These are phyloP conservation scores for Penicillium simplicissimum DNA, from an alignment of 495 filamentous ascomycete genomes.

Conservation along the genomic window DNA sequence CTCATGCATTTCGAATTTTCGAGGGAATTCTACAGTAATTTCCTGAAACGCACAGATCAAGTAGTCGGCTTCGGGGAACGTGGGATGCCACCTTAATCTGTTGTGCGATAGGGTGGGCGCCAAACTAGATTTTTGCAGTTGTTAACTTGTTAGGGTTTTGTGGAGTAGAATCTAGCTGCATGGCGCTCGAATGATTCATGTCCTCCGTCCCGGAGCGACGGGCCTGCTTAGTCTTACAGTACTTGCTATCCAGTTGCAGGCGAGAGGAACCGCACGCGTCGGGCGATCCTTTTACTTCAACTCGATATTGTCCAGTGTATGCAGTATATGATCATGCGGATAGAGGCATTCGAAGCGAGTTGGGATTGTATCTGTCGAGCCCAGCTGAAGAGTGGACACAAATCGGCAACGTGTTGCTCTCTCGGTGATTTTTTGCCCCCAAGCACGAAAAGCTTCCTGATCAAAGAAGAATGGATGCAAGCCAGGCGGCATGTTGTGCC, in stretches of 20 bases:
- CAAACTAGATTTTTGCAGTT: background rate
- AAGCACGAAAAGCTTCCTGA: background rate
- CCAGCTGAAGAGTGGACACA: constrained; percentile 11
- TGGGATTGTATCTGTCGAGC: background rate
- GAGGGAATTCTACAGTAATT: background rate
- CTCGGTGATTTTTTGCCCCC: constrained; percentile 6
- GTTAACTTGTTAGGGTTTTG: constrained; percentile 24
- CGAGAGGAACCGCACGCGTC: background rate
- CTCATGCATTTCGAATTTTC: background rate
- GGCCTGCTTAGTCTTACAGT: background rate
- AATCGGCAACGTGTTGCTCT: constrained; percentile 3
- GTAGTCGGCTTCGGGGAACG: constrained; percentile 7
- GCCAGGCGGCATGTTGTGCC: background rate
- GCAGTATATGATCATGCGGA: background rate
- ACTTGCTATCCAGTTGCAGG: background rate
- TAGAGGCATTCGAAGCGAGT: background rate
- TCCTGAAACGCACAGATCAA: constrained; percentile 7
- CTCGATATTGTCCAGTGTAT: too few species aligned
- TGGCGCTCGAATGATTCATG: constrained; percentile 7
- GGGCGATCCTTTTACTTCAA: background rate
- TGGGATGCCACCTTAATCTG: constrained; percentile 13
- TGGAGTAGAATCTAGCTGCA: constrained; percentile 21
- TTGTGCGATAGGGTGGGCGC: constrained; percentile 12
- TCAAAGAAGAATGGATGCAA: background rate
- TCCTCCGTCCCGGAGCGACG: background rate